Evolutionary conservation across 1,284 basidiomycete species (phyloP).

Genomic region (Bjerkandera adusta): DNA sequence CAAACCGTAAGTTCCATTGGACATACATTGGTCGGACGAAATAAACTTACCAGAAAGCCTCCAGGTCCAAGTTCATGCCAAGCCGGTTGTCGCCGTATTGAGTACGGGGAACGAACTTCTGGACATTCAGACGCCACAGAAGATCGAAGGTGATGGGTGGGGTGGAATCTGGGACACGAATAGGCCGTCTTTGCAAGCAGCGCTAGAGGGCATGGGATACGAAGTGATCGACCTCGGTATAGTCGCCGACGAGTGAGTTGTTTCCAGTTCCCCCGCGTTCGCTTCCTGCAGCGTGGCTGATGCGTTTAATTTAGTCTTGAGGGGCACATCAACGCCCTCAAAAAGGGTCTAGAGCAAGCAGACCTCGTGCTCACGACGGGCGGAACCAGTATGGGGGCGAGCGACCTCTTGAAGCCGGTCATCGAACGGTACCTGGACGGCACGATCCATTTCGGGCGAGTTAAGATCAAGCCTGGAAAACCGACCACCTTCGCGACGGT

Average conservation of each 20-base stretch:
- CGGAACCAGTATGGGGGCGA: slow-evolving; percentile 88
- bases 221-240: slow-evolving; percentile 82
- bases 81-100: slow-evolving; percentile 75
- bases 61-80: slow-evolving; percentile 65
- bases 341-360: slow-evolving; percentile 54
- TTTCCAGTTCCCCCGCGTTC: not conserved
- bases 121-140: slow-evolving; percentile 51
- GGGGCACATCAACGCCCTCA: slow-evolving; percentile 59
- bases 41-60: not conserved
- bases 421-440: slow-evolving; percentile 78
- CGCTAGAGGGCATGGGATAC: slow-evolving; percentile 72
- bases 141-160: slow-evolving; percentile 47
- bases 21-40: not conserved
- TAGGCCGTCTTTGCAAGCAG: slow-evolving; percentile 71
- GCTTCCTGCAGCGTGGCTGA: not conserved
- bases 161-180: slow-evolving; percentile 83
- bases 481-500: slow-evolving; percentile 87
- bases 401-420: slow-evolving; percentile 84
- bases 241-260: slow-evolving; percentile 65
- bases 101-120: slow-evolving; percentile 86
- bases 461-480: slow-evolving; percentile 72
- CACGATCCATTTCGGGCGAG: slow-evolving; percentile 78
- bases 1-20: slow-evolving; percentile 47
- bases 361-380: slow-evolving; percentile 85
- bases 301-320: slow-evolving; percentile 45